These are phyloP conservation scores for Aspergillus texensis DNA, from an alignment of 2,329 filamentous ascomycete genomes.

Conservation along the genomic window DNA sequence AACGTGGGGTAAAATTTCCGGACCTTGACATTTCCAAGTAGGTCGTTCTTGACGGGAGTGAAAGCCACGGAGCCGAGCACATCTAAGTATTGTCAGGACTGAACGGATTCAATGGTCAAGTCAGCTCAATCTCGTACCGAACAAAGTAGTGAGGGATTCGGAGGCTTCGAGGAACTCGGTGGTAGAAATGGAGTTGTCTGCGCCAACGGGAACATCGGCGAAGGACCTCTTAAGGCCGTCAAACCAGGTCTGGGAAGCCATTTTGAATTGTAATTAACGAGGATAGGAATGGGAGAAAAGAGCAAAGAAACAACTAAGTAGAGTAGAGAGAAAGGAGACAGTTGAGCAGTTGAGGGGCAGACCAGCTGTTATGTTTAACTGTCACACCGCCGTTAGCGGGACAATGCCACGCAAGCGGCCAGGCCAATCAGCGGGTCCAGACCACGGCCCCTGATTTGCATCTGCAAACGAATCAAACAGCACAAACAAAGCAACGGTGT, in stretches of 20 bases:
- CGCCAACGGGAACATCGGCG: conserved; percentile 75
- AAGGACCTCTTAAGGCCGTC: conserved; percentile 84
- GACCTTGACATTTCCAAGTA: conserved; percentile 89
- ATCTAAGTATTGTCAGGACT: conserved; percentile 46
- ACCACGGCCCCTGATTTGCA: conserved; percentile 5
- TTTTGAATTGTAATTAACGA: conserved; percentile 26
- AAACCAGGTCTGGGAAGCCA: conserved; percentile 69
- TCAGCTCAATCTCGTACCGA: conserved; percentile 60
- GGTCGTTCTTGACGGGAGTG: conserved; percentile 86
- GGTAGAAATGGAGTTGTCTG: conserved; percentile 77
- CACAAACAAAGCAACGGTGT: conserved; percentile 30
- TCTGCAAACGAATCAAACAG: conserved; percentile 24
- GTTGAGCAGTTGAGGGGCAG: conserved; percentile 10
- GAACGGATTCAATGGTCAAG: background rate
- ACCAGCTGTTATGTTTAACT: conserved; percentile 24
- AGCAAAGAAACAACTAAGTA: conserved; percentile 1
- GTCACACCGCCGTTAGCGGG: conserved; percentile 31
- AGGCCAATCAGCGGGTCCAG: conserved; percentile 21
- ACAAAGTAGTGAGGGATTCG: conserved; percentile 83
- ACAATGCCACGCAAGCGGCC: conserved; percentile 32
- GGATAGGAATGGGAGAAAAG: conserved; percentile 7
- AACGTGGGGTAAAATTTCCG: conserved; percentile 20
- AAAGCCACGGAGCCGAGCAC: conserved; percentile 73
- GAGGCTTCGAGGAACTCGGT: conserved; percentile 88
- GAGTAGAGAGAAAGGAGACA: conserved; percentile 12